Conservation (phyloP, 306 rosid genomes). For the Abrus precatorius region DNA sequence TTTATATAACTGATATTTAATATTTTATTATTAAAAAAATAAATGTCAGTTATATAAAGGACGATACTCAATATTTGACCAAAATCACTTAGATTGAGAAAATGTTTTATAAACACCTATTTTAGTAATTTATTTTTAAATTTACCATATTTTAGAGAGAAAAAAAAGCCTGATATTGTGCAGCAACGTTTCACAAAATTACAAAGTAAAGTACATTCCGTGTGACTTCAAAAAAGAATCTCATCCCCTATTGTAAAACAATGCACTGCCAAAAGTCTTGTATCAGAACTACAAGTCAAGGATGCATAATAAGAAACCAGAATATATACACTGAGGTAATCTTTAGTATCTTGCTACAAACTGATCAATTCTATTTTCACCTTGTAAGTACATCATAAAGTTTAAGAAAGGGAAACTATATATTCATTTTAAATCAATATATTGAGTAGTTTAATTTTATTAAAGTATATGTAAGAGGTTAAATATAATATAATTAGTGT, state of each 20-base stretch:
- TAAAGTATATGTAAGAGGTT: not conserved
- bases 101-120: too few relatives aligned
- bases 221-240: not conserved
- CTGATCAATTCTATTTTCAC: not conserved
- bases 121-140: too few relatives aligned
- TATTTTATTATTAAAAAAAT: too few relatives aligned
- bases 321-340: not conserved
- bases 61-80: too few relatives aligned
- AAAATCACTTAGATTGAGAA: too few relatives aligned
- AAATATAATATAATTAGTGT: constrained; percentile 7
- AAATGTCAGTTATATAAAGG: too few relatives aligned
- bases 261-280: not conserved
- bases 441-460: not conserved
- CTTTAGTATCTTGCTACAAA: not conserved
- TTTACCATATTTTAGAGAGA: too few relatives aligned
- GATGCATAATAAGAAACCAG: not conserved
- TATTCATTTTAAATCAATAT: constrained; percentile 39
- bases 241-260: not conserved
- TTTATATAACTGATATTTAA: too few relatives aligned
- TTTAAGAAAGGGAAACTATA: not conserved
- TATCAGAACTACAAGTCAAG: not conserved
- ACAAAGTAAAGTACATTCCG: constrained; percentile 2
- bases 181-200: not conserved
- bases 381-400: constrained; percentile 8
- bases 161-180: too few relatives aligned